These are phyloP conservation scores for Colletotrichum siamense DNA, from an alignment of 2,329 filamentous ascomycete genomes.

Conservation along the genomic window DNA sequence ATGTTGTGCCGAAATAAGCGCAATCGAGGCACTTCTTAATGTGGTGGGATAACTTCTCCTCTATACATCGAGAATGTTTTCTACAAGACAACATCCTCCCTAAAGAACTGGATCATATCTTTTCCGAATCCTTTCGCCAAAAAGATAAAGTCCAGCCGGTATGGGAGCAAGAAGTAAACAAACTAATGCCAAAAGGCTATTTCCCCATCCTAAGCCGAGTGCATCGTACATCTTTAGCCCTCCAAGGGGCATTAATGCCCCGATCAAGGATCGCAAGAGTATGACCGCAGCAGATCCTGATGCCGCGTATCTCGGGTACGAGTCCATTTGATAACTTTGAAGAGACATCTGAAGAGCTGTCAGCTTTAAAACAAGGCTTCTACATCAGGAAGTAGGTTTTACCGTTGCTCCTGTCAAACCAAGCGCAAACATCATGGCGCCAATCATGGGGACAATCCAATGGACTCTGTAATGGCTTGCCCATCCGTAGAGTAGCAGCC, in stretches of 20 bases:
- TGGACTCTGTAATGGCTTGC: conserved; percentile 55
- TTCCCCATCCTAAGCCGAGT: conserved; percentile 49
- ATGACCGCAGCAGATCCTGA: conserved; percentile 43
- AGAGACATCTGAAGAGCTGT: conserved; percentile 41
- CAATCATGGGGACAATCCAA: conserved; percentile 62
- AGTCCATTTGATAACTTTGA: conserved; percentile 69
- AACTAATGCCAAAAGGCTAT: conserved; percentile 44
- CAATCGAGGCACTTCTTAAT: too few relatives aligned
- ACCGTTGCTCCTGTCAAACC: conserved; percentile 42
- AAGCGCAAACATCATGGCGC: conserved; percentile 43
- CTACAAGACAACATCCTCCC: too few relatives aligned
- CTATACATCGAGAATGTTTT: too few relatives aligned
- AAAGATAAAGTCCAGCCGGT: conserved; percentile 22
- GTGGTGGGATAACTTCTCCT: too few relatives aligned
- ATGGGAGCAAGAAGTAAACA: conserved; percentile 40
- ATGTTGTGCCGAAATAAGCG: too few relatives aligned
- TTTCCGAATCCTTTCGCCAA: not conserved
- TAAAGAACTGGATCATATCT: not conserved
- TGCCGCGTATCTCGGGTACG: conserved; percentile 43
- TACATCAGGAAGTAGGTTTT: not conserved
- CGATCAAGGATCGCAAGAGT: conserved; percentile 40
- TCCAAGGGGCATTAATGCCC: conserved; percentile 43
- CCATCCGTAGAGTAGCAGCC: conserved; percentile 67
- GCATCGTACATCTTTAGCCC: conserved; percentile 41
- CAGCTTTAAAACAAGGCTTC: not conserved